Base-by-base conservation (phyloP, 1,284 basidiomycete species). In the Meira miltonrushii region DNA sequence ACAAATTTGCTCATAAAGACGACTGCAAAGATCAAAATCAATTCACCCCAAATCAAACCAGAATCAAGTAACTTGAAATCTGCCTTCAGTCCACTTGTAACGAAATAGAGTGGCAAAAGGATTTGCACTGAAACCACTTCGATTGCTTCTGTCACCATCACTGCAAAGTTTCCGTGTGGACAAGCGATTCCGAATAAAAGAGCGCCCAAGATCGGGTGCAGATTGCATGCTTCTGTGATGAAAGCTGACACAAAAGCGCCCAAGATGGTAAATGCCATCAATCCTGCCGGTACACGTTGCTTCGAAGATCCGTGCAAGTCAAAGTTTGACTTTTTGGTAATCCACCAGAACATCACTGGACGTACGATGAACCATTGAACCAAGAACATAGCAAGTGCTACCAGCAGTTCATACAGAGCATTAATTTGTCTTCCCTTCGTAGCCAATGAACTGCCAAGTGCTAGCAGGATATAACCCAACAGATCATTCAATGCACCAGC, bases 1-100 rank as follows among this genome's bases (percentile, higher is more conserved):
- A 60, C 46, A 21, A 64, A 65, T 50, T 69, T 69, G 66, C 61
- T 66, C 21, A 68, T 58, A 52, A 69, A 69, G 60, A 65, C 67
- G 17, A 55, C 66, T 43, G 61, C 54, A 48, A 69, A 41, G 38
- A 69, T 57, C n/a, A 69, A 52, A 13, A 61, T 52, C 54, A 67
- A 68, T 51, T 68, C 61, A 12, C 66, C 68, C 68, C 68, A 69
- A 9, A 58, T 50, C 8, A 55, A 60, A 15, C 64, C 66, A 28
- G 58, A 54, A 55, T 66, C 19, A 15, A 69, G 59, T 12, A 67
- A 61, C 56, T 66, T 67, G 55, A 69, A 66, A 59, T 69, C 57
- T 41, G 62, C 66, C 43, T 60, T 63, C 50, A 67, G 60, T 23
- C 65, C 68, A 38, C 55, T 57, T 47, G 64, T 60, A 53, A 64